Evolutionary conservation across 1,139 yeast genomes (phyloP), one percentile per base, ranked within the genome.

Genomic region (Hemisphaericaspora xylanilytica): DNA sequence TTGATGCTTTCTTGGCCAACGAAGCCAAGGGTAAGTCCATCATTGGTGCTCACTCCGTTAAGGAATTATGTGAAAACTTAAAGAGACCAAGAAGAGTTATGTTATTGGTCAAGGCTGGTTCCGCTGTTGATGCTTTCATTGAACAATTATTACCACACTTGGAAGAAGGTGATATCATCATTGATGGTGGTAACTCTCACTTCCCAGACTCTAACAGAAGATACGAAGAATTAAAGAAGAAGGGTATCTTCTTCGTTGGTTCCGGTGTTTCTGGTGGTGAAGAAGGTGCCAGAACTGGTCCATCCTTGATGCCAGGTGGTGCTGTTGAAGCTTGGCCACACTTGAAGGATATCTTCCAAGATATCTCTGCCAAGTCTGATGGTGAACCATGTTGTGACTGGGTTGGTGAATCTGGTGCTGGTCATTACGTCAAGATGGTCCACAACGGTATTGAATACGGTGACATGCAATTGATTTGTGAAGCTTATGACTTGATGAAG

Each of bases 261-360:
- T 88, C 96, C 49, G 98, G 98, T 85, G 98, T 92, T 50, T 92
- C 97, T 56, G 98, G 98, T 73, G 98, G 98, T 77, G 98, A 92
- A 74, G 98, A 92, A 70, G 98, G 98, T 80, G 98, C 98, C 58
- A 88, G 98, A 75, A 80, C 86, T 69, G 98, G 98, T 63, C 98
- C 98, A 48, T 90, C 97, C 50, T 80, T 92, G 71, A 92, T 92
- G 98, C 98, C 98, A 55, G 98, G 98, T 82, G 98, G 98, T 64
- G 86, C 89, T 65, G 79, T 75, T 54, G 97, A 86, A 58, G 98
- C 98, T 51, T 92, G 98, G 98, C 97, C 97, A 52, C 95, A 88
- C 71, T 85, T 92, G 63, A 92, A 92, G 81, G 83, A 80, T 46
- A 92, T 92, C 60, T 90, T 92, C 89, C 98, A 92, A 76, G 80